Evolutionary conservation across 345 rosid species (phyloP).

Genomic region (Eucalyptus regnans): DNA sequence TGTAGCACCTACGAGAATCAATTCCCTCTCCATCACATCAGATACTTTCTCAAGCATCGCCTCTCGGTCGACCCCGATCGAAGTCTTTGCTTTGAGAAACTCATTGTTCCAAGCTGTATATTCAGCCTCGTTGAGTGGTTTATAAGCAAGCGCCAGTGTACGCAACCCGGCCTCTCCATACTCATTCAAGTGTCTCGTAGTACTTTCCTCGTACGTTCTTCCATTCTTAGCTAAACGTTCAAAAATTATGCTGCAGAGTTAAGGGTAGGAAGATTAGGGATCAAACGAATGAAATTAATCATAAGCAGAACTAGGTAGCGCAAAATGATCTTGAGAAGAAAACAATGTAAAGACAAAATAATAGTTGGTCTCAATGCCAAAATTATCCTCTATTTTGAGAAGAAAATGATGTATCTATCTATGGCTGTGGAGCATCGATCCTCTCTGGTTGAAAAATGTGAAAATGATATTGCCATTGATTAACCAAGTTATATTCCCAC

Average conservation of each 20-base stretch:
- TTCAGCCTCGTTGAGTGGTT: conserved; percentile 61
- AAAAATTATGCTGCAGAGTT: conserved; percentile 63
- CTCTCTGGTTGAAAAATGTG: background rate
- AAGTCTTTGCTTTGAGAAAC: conserved; percentile 71
- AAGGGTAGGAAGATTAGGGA: conserved; percentile 1
- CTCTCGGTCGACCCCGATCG: conserved; percentile 81
- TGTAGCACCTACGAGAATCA: conserved; percentile 91
- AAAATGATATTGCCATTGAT: background rate
- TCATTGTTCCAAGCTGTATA: conserved; percentile 70
- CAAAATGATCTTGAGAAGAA: background rate
- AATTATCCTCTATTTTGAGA: background rate
- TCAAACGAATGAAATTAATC: background rate
- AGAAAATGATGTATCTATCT: background rate
- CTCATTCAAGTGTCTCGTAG: conserved; percentile 73
- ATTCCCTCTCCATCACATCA: conserved; percentile 80
- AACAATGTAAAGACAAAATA: background rate
- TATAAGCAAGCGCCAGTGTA: conserved; percentile 73
- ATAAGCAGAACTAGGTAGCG: background rate
- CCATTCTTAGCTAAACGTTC: conserved; percentile 84
- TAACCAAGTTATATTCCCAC: background rate
- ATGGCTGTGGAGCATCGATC: background rate
- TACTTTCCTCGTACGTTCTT: conserved; percentile 45
- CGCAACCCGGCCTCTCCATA: conserved; percentile 96
- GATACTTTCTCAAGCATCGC: conserved; percentile 57
- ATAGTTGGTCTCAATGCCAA: background rate